A percentile compares a stretch with the other conserved stretches of the same genome.
Conservation (phyloP, 257 asterid species). For the Thymus quinquecostatus region DNA sequence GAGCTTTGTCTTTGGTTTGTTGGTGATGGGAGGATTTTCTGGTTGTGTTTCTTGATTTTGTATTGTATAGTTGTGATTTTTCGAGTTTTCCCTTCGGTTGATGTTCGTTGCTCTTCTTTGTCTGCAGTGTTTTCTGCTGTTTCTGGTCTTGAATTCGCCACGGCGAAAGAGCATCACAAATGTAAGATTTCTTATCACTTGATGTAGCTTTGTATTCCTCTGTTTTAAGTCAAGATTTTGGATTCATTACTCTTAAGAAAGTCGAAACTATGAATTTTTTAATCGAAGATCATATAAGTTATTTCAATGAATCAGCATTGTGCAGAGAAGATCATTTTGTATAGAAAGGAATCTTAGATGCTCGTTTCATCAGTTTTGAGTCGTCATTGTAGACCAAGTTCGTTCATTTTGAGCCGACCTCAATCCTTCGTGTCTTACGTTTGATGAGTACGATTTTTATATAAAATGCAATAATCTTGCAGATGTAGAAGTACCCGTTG, state of each 20-base stretch:
- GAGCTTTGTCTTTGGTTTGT: not conserved
- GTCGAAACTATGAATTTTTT: not conserved
- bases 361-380: not conserved
- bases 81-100: not conserved
- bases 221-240: no score
- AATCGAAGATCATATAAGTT: no score
- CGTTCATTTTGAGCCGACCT: not conserved
- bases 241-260: no score
- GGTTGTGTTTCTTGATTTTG: not conserved
- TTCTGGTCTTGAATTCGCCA: constrained; percentile 83
- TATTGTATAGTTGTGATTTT: no score
- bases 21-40: not conserved
- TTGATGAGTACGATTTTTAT: not conserved
- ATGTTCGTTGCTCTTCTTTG: constrained; percentile 8
- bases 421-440: not conserved
- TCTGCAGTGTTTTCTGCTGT: constrained; percentile 87
- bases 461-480: constrained; percentile 49
- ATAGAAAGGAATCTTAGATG: no score
- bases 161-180: constrained; percentile 69
- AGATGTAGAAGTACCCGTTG: constrained; percentile 81
- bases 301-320: not conserved
- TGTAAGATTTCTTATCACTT: constrained; percentile 46
- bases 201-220: no score
- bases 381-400: not conserved
- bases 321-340: not conserved